A percentile compares a stretch with the other conserved stretches of the same genome.
Evolutionary conservation across 768 basidiomycete species (phyloP).

Genomic region (Boletus speciosus): DNA sequence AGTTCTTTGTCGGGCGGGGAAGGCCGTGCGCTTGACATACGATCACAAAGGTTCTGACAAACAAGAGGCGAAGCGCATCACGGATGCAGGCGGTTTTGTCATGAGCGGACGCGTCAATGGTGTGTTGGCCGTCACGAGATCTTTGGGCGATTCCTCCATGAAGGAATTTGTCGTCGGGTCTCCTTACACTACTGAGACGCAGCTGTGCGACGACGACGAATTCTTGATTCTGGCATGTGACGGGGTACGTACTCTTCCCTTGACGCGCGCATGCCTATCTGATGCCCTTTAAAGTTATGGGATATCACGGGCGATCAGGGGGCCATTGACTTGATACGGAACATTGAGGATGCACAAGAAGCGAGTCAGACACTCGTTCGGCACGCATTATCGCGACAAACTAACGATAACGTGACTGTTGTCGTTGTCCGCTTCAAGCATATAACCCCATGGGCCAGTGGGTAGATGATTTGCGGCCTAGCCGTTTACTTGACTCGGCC

Average conservation of each 20-base stretch:
- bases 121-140: slow-evolving; percentile 92
- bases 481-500: not conserved
- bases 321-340: slow-evolving; percentile 46
- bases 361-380: slow-evolving; percentile 77
- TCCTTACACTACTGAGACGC: slow-evolving; percentile 98
- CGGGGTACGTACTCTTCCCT: slow-evolving; percentile 60
- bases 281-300: slow-evolving; percentile 68
- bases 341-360: slow-evolving; percentile 48
- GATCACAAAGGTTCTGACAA: slow-evolving; percentile 98
- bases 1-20: slow-evolving; percentile 87
- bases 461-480: slow-evolving; percentile 2
- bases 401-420: slow-evolving; percentile 93
- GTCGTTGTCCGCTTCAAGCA: slow-evolving; percentile 81
- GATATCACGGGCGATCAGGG: slow-evolving; percentile 90
- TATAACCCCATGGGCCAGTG: slow-evolving; percentile 6
- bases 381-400: slow-evolving; percentile 83
- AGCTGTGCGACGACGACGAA: slow-evolving; percentile 86
- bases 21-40: slow-evolving; percentile 90
- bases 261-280: not conserved
- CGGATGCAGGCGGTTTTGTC: slow-evolving; percentile 96
- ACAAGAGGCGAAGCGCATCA: slow-evolving; percentile 97
- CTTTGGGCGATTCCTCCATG: slow-evolving; percentile 96
- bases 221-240: slow-evolving; percentile 96
- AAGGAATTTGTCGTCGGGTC: slow-evolving; percentile 99
- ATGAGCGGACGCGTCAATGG: slow-evolving; percentile 99